A percentile compares a stretch with the other conserved stretches of the same genome.
Evolutionary conservation across 805 yeast species (phyloP).

Genomic region (Yamadazyma laniorum): DNA sequence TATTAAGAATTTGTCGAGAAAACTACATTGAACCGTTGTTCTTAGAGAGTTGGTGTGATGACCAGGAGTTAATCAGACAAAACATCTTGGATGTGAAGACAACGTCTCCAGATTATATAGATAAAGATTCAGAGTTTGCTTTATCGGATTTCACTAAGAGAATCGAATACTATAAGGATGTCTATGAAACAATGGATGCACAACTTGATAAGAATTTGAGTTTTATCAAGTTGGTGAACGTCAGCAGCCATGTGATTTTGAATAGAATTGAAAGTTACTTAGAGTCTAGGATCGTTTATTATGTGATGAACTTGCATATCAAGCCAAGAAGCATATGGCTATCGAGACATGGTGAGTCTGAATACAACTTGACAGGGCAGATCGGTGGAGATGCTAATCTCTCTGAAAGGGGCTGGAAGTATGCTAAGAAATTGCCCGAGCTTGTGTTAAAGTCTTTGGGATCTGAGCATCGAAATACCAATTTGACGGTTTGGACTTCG

Average conservation of each 20-base stretch:
- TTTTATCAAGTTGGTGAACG: slow-evolving; percentile 83
- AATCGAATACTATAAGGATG: slow-evolving; percentile 69
- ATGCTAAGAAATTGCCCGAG: slow-evolving; percentile 78
- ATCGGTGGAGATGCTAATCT: slow-evolving; percentile 93
- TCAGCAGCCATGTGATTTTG: slow-evolving; percentile 82
- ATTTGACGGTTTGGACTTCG: slow-evolving; percentile 92
- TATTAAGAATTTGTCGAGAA: slow-evolving; percentile 59
- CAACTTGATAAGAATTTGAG: slow-evolving; percentile 62
- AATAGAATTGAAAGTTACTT: slow-evolving; percentile 85
- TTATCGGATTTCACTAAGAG: slow-evolving; percentile 68
- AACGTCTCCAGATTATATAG: slow-evolving; percentile 77
- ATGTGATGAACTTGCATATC: slow-evolving; percentile 92
- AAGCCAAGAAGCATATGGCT: slow-evolving; percentile 92
- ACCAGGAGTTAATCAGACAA: slow-evolving; percentile 69
- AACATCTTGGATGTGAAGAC: slow-evolving; percentile 86
- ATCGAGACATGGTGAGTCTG: slow-evolving; percentile 94
- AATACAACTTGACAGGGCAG: slow-evolving; percentile 87
- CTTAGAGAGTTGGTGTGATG: slow-evolving; percentile 89
- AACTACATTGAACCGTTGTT: slow-evolving; percentile 84
- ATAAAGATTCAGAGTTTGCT: slow-evolving; percentile 69
- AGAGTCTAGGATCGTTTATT: slow-evolving; percentile 90
- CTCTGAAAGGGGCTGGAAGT: slow-evolving; percentile 78
- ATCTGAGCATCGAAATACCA: slow-evolving; percentile 48
- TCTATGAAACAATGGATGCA: slow-evolving; percentile 73
- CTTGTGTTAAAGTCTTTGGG: slow-evolving; percentile 67